Percentiles rank a stretch among this genome's conserved stretches.
Conservation (phyloP, 2,329 filamentous ascomycete species). For the Daldinia eschscholtzii region DNA sequence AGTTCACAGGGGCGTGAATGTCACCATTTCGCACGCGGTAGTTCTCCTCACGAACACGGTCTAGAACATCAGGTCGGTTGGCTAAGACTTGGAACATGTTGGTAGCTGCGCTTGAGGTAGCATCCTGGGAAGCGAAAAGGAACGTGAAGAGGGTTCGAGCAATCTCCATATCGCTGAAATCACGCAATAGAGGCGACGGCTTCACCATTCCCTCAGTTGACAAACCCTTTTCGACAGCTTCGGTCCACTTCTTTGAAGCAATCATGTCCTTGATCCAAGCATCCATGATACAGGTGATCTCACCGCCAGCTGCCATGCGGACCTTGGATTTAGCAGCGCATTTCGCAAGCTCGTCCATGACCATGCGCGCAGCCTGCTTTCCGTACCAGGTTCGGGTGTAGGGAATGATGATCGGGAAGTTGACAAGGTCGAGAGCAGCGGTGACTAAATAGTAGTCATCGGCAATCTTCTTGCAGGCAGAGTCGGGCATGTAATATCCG, state of each 20-base stretch:
- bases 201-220: slow-evolving; percentile 79
- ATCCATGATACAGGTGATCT: slow-evolving; percentile 93
- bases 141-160: slow-evolving; percentile 95
- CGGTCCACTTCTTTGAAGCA: slow-evolving; percentile 83
- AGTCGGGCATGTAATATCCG: slow-evolving; percentile 92
- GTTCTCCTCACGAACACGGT: slow-evolving; percentile 93
- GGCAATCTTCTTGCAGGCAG: slow-evolving; percentile 91
- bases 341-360: slow-evolving; percentile 87
- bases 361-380: slow-evolving; percentile 94
- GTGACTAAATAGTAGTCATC: slow-evolving; percentile 98
- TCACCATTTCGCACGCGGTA: slow-evolving; percentile 81
- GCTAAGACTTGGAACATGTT: slow-evolving; percentile 97
- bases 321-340: slow-evolving; percentile 95
- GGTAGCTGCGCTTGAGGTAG: slow-evolving; percentile 90
- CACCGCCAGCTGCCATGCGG: slow-evolving; percentile 88
- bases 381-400: slow-evolving; percentile 98
- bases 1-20: slow-evolving; percentile 74
- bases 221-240: slow-evolving; percentile 80
- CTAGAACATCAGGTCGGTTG: slow-evolving; percentile 91
- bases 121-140: slow-evolving; percentile 96
- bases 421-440: slow-evolving; percentile 94
- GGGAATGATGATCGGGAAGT: slow-evolving; percentile 96
- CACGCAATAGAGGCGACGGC: slow-evolving; percentile 83
- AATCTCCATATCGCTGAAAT: slow-evolving; percentile 92
- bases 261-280: slow-evolving; percentile 92